Percentiles rank a stretch among this genome's conserved stretches.
Conservation (phyloP, 108 stramenopile species). For the Mediolabrus comicus region DNA sequence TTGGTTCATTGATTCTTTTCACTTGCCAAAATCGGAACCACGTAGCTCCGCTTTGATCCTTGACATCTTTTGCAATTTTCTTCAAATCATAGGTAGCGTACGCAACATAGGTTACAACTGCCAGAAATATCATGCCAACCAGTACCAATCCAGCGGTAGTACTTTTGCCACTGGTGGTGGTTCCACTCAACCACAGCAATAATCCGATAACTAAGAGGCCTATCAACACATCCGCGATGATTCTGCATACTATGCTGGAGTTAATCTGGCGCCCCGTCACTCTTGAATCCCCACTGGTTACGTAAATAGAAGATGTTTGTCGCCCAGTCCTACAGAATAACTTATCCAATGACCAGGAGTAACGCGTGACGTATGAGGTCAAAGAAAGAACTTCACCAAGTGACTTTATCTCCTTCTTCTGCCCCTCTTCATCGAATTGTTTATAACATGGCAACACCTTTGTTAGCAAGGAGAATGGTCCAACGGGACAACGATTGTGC, state of each 20-base stretch:
- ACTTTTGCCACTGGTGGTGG: conserved; percentile 3
- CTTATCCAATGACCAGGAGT: conserved; percentile 42
- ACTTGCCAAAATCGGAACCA: conserved; percentile 28
- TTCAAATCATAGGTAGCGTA: conserved; percentile 5
- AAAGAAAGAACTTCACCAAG: conserved; percentile 23
- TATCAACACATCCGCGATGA: conserved; percentile 23
- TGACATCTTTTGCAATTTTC: conserved; percentile 9
- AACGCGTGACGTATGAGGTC: conserved; percentile 25
- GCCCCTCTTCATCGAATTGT: background rate
- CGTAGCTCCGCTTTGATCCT: background rate
- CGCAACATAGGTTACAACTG: background rate
- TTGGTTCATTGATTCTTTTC: conserved; percentile 32
- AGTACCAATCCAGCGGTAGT: conserved; percentile 9
- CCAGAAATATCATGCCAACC: background rate
- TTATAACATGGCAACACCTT: background rate
- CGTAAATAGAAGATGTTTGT: conserved; percentile 5
- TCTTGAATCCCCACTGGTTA: conserved; percentile 26
- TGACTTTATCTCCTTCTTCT: conserved; percentile 12
- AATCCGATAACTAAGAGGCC: conserved; percentile 17
- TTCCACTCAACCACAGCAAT: conserved; percentile 28
- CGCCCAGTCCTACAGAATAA: conserved; percentile 25
- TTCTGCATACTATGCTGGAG: conserved; percentile 28
- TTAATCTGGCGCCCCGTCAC: conserved; percentile 24
- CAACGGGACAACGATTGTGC: background rate
- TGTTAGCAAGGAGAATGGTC: background rate